Conservation (phyloP, 108 stramenopile genomes). For the Schizochytrium sp. region DNA sequence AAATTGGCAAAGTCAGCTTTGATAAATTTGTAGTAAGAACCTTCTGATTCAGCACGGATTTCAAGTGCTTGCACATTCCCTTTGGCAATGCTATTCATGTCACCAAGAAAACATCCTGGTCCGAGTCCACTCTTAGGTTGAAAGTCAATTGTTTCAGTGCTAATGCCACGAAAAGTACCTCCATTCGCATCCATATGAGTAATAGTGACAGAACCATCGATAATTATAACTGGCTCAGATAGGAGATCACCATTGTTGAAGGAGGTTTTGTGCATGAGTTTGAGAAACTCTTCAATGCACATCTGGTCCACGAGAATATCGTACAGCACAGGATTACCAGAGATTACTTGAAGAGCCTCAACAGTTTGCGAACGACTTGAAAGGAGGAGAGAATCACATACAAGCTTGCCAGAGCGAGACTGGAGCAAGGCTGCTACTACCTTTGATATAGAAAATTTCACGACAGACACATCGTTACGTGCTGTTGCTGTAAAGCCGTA, state of each 20-base stretch:
- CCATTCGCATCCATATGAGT: not conserved
- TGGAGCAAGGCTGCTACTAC: not conserved
- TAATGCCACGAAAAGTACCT: slow-evolving; percentile 40
- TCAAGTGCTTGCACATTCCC: not conserved
- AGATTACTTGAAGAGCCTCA: slow-evolving; percentile 9
- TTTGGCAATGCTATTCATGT: slow-evolving; percentile 48
- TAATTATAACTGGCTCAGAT: slow-evolving; percentile 39
- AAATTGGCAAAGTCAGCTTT: not conserved
- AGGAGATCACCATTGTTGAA: slow-evolving; percentile 22
- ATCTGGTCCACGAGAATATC: slow-evolving; percentile 42
- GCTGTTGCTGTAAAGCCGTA: not conserved
- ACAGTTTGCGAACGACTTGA: no score
- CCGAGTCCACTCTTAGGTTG: slow-evolving; percentile 54
- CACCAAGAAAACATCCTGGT: not conserved
- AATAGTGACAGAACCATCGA: not conserved
- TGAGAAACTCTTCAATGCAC: slow-evolving; percentile 55
- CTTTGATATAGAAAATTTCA: not conserved
- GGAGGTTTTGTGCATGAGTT: not conserved
- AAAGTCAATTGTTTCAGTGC: slow-evolving; percentile 1
- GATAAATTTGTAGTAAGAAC: slow-evolving; percentile 15
- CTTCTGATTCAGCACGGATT: slow-evolving; percentile 12
- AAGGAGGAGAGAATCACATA: slow-evolving; percentile 2
- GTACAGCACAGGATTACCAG: not conserved
- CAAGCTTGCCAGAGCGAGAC: not conserved
- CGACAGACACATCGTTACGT: not conserved